Percentiles rank a stretch among this genome's conserved stretches.
Evolutionary conservation across 1,284 basidiomycete genomes (phyloP).

Genomic region (Irpex lacteus): DNA sequence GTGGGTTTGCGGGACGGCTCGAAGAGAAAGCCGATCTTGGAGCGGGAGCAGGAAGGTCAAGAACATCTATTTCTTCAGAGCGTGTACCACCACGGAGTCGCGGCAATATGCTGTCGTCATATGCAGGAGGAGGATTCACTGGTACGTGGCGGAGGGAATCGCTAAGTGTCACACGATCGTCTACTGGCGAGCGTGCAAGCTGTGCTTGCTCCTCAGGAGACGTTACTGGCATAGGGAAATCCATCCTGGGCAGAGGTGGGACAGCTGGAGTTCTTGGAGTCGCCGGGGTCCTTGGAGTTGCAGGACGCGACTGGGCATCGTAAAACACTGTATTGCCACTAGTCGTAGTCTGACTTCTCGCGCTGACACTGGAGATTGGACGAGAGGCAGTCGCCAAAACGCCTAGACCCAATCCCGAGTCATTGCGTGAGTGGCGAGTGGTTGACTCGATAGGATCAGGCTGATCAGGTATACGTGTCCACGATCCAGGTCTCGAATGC

Average conservation of each 20-base stretch:
- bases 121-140: constrained; percentile 33
- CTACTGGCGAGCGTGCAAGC: constrained; percentile 32
- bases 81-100: constrained; percentile 19
- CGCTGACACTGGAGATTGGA: constrained; percentile 55
- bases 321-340: constrained; percentile 57
- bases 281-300: constrained; percentile 32
- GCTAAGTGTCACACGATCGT: constrained; percentile 1
- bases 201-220: constrained; percentile 16
- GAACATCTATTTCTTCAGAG: constrained; percentile 39
- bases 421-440: constrained; percentile 18
- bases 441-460: constrained; percentile 29
- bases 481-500: constrained; percentile 32
- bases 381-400: constrained; percentile 38
- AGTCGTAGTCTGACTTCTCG: constrained; percentile 38
- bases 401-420: constrained; percentile 30
- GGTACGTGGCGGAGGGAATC: constrained; percentile 23
- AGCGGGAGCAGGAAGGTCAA: constrained; percentile 59
- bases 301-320: constrained; percentile 53
- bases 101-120: constrained; percentile 24
- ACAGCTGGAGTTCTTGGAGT: constrained; percentile 23
- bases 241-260: constrained; percentile 9
- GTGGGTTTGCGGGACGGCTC: constrained; percentile 38
- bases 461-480: constrained; percentile 33
- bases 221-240: constrained; percentile 27
- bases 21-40: constrained; percentile 49